phyloP scores from a whole-genome alignment of 139 green algal species.

The Chlamydomonas sphaeroides region DNA sequence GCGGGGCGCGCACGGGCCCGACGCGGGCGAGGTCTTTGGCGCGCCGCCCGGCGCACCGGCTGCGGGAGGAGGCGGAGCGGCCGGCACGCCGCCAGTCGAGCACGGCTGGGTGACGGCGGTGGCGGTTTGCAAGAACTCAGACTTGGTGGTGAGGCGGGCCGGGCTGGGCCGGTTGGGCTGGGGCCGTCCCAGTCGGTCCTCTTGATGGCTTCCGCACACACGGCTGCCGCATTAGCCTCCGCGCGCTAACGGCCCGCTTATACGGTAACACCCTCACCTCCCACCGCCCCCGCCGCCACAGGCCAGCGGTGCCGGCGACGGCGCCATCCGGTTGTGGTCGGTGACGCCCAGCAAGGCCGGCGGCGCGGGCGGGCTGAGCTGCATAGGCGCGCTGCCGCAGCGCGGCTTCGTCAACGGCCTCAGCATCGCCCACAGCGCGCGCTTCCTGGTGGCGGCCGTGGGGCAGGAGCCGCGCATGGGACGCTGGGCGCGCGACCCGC shows the following conservation, averaged over 20 bases:
- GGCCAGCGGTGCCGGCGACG: constrained; percentile 89
- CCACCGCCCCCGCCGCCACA: background rate
- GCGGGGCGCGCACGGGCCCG: constrained; percentile 28
- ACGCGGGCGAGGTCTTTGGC: background rate
- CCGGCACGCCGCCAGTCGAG: constrained; percentile 4
- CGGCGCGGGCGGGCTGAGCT: constrained; percentile 32
- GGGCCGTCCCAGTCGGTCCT: too few species aligned
- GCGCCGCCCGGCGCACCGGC: constrained; percentile 23
- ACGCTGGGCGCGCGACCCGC: constrained; percentile 80
- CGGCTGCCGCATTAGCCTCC: too few species aligned
- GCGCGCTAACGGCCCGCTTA: too few species aligned
- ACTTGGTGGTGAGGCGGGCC: constrained; percentile 74
- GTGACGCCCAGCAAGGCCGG: constrained; percentile 47
- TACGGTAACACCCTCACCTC: too few species aligned
- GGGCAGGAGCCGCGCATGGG: constrained; percentile 95
- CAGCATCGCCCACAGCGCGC: constrained; percentile 72
- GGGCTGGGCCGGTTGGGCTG: background rate
- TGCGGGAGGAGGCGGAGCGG: constrained; percentile 32
- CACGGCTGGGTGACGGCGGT: constrained; percentile 84
- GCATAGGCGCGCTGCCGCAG: constrained; percentile 74
- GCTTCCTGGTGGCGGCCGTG: constrained; percentile 86
- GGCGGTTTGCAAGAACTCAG: constrained; percentile 70
- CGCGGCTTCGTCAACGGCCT: constrained; percentile 93
- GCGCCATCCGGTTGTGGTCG: constrained; percentile 87
- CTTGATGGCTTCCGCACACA: too few species aligned